phyloP scores from a whole-genome alignment of 352 stramenopile species.

The Pythium pyrilobum region DNA sequence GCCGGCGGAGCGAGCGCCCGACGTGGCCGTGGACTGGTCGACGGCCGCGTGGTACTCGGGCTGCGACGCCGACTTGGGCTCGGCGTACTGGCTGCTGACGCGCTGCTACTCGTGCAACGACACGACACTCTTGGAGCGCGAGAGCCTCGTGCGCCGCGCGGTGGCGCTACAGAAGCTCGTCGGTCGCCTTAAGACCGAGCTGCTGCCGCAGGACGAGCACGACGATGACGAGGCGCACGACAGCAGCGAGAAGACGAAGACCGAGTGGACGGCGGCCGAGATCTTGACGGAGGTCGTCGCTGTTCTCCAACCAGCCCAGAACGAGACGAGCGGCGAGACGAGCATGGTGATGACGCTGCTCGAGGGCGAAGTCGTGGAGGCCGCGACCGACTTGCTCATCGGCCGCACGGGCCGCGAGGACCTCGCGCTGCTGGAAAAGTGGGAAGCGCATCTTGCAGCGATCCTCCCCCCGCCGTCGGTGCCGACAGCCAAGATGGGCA shows the following conservation, averaged over 20 bases:
- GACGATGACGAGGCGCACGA: constrained; percentile 14
- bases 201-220: constrained; percentile 27
- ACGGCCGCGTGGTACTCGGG: constrained; percentile 42
- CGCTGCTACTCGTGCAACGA: constrained; percentile 45
- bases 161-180: constrained; percentile 33
- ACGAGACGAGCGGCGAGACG: background rate
- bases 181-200: constrained; percentile 27
- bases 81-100: constrained; percentile 54
- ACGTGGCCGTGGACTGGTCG: constrained; percentile 19
- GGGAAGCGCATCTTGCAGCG: constrained; percentile 30
- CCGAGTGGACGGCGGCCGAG: constrained; percentile 2
- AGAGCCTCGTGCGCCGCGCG: constrained; percentile 24
- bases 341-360: constrained; percentile 26
- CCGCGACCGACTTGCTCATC: constrained; percentile 60
- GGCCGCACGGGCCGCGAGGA: constrained; percentile 33
- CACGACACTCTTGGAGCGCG: constrained; percentile 22
- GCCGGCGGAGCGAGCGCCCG: background rate
- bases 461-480: background rate
- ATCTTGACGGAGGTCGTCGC: constrained; percentile 1
- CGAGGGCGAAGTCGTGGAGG: constrained; percentile 57
- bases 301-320: background rate
- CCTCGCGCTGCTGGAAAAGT: constrained; percentile 31
- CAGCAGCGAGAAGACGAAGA: background rate
- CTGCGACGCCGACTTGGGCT: constrained; percentile 35
- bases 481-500: background rate